Evolutionary conservation across 1,139 yeast species (phyloP).

Genomic region (Kazachstania sp.): DNA sequence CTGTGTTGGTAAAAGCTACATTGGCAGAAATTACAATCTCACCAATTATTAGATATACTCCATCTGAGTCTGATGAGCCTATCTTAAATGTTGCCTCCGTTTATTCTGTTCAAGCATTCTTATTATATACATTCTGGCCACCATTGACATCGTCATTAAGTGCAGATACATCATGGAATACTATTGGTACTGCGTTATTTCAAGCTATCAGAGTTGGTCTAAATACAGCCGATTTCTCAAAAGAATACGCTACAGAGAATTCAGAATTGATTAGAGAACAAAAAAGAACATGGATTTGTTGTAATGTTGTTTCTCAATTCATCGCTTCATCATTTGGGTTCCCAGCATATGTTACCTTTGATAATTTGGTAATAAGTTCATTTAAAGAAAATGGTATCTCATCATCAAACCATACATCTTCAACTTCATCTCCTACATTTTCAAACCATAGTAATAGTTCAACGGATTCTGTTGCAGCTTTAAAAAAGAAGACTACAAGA

Average conservation of each 20-base stretch:
- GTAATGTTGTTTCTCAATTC: slow-evolving; percentile 81
- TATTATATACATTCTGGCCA: slow-evolving; percentile 89
- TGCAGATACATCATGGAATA: slow-evolving; percentile 93
- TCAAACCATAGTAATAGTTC: neutral
- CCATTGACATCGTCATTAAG: slow-evolving; percentile 87
- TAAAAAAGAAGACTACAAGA: too few species aligned
- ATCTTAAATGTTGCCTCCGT: slow-evolving; percentile 85
- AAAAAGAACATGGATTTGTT: slow-evolving; percentile 83
- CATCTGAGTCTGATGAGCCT: slow-evolving; percentile 68
- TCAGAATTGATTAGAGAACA: slow-evolving; percentile 60
- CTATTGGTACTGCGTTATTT: slow-evolving; percentile 84
- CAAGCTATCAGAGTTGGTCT: slow-evolving; percentile 88
- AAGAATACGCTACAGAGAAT: slow-evolving; percentile 42
- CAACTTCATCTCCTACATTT: neutral
- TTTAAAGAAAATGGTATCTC: slow-evolving; percentile 5
- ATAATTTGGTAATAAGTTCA: slow-evolving; percentile 52
- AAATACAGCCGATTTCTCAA: slow-evolving; percentile 62
- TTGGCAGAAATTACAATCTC: slow-evolving; percentile 82
- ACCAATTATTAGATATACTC: slow-evolving; percentile 78
- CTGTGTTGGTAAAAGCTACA: slow-evolving; percentile 65
- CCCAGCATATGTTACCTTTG: slow-evolving; percentile 85
- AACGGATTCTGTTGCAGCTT: neutral
- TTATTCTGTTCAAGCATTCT: slow-evolving; percentile 85
- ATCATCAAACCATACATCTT: neutral
- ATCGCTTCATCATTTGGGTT: slow-evolving; percentile 91